These are phyloP conservation scores for Colletotrichum sp. DNA, from an alignment of 2,329 filamentous ascomycete genomes.

Conservation along the genomic window DNA sequence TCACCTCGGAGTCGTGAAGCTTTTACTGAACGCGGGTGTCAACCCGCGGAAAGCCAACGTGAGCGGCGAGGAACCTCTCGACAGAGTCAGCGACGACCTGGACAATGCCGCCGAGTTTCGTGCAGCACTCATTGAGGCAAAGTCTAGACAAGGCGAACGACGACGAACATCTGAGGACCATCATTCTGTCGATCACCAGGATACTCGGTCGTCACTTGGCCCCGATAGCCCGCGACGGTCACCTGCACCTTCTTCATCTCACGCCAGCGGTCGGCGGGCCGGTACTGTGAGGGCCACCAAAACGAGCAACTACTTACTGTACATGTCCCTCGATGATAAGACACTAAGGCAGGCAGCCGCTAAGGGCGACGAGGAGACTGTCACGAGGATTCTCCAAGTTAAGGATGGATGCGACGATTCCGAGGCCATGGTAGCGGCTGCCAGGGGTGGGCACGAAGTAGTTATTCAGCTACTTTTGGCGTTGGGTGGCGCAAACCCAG, in stretches of 20 bases:
- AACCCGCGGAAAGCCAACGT: constrained; percentile 91
- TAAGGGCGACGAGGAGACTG: constrained; percentile 65
- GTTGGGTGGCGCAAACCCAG: constrained; percentile 67
- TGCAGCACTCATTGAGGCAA: constrained; percentile 64
- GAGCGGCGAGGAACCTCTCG: constrained; percentile 90
- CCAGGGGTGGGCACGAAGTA: constrained; percentile 87
- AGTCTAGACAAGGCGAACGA: constrained; percentile 58
- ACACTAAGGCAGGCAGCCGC: constrained; percentile 64
- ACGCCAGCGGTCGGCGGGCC: constrained; percentile 49
- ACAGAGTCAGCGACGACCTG: constrained; percentile 75
- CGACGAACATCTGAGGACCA: constrained; percentile 64
- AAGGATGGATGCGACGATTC: constrained; percentile 72
- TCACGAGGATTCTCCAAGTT: constrained; percentile 64
- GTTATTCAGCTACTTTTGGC: constrained; percentile 80
- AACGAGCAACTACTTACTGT: constrained; percentile 67
- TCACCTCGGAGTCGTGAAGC: constrained; percentile 84
- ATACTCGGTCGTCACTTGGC: constrained; percentile 56
- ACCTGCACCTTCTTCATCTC: constrained; percentile 44
- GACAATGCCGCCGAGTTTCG: constrained; percentile 85
- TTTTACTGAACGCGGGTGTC: constrained; percentile 84
- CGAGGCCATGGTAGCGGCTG: constrained; percentile 87
- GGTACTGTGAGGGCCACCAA: constrained; percentile 65
- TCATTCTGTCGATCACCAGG: constrained; percentile 49
- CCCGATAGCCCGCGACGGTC: constrained; percentile 64
- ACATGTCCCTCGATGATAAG: constrained; percentile 67